Percentiles rank a stretch among this genome's conserved stretches.
These are phyloP conservation scores for Actinomucor elegans DNA, from an alignment of 371 early-diverging fungal species.

Conservation along the genomic window DNA sequence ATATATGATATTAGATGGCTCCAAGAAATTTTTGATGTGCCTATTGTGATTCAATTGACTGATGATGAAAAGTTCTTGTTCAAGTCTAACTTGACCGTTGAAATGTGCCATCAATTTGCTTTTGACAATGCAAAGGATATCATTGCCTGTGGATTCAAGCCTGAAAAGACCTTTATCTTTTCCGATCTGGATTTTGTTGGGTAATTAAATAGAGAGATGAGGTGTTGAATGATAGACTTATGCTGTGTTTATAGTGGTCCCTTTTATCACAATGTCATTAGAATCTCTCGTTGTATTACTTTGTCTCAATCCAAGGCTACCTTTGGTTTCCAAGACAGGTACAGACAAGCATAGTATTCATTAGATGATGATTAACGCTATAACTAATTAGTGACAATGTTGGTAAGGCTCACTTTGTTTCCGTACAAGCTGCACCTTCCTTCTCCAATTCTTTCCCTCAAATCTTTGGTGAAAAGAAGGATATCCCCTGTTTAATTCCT, in stretches of 20 bases:
- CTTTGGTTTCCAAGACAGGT: conserved; percentile 91
- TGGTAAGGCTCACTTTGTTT: conserved; percentile 91
- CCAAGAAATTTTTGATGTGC: conserved; percentile 97
- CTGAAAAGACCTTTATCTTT: conserved; percentile 99
- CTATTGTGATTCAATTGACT: conserved; percentile 98
- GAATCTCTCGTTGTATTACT: conserved; percentile 88
- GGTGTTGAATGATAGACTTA: neutral
- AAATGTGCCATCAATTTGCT: conserved; percentile 82
- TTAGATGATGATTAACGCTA: neutral
- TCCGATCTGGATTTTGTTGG: conserved; percentile 93
- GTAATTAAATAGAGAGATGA: conserved; percentile 41
- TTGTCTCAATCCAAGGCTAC: conserved; percentile 81
- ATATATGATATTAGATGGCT: conserved; percentile 68
- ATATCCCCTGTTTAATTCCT: conserved; percentile 97
- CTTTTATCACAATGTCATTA: conserved; percentile 92
- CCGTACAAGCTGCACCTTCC: conserved; percentile 94
- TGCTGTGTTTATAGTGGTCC: conserved; percentile 71
- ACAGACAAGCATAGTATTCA: neutral
- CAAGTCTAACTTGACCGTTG: conserved; percentile 89
- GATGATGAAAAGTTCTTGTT: conserved; percentile 99
- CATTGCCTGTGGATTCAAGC: conserved; percentile 98
- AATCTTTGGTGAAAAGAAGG: conserved; percentile 89
- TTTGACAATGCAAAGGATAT: conserved; percentile 96
- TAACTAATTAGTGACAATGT: conserved; percentile 68
- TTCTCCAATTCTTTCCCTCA: conserved; percentile 95